Evolutionary conservation across 768 basidiomycete species (phyloP).

Genomic region (Dentipellis fragilis): DNA sequence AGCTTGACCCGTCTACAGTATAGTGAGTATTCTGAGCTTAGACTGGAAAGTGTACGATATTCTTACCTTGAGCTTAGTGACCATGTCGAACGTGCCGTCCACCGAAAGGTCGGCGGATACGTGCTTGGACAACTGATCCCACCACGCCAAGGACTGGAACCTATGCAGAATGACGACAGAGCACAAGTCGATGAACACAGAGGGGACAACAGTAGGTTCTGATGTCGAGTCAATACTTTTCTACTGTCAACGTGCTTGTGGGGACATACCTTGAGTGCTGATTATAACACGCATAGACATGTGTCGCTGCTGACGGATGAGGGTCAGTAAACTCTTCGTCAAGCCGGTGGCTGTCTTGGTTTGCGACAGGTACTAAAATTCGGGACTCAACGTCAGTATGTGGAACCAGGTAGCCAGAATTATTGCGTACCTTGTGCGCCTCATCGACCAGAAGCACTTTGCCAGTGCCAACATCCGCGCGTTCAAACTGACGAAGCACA

Average conservation of each 20-base stretch:
- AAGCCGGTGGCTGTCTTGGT: not conserved
- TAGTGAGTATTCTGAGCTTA: slow-evolving; percentile 2
- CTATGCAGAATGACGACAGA: not conserved
- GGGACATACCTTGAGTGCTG: no score
- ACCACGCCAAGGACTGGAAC: not conserved
- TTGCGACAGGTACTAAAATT: not conserved
- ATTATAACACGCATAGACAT: not conserved
- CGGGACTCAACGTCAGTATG: not conserved
- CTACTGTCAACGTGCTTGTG: no score
- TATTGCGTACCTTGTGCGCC: not conserved
- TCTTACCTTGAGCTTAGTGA: slow-evolving; percentile 53
- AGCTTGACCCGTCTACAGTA: slow-evolving; percentile 55
- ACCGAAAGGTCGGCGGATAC: slow-evolving; percentile 30
- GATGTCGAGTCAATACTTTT: not conserved
- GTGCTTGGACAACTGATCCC: not conserved
- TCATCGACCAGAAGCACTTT: not conserved
- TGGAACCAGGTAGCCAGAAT: no score
- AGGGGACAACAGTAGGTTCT: not conserved
- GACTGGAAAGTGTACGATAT: slow-evolving; percentile 3
- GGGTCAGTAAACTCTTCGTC: not conserved
- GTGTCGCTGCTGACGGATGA: not conserved
- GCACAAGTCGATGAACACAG: not conserved
- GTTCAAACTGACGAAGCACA: not conserved
- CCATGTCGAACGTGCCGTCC: slow-evolving; percentile 53
- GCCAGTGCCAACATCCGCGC: not conserved